phyloP scores from a whole-genome alignment of 73 alveolate genomes.

The Paramecium tetraurelia region DNA sequence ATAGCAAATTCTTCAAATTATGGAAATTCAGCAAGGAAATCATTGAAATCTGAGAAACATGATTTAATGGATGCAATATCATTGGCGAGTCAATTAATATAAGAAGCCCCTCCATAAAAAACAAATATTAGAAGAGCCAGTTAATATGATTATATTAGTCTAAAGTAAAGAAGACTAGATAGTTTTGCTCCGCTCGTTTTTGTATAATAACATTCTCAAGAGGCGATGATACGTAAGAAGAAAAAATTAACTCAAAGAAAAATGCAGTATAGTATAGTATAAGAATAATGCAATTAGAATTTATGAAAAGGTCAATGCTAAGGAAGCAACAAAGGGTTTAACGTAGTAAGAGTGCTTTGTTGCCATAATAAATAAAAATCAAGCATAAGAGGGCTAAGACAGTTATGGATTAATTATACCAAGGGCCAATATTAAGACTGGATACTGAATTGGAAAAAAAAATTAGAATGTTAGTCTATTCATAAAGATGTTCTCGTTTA shows the following conservation, averaged over 20 bases:
- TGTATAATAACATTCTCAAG: neutral
- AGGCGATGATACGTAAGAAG: neutral
- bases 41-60: neutral
- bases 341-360: neutral
- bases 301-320: neutral
- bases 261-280: conserved; percentile 14
- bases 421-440: neutral
- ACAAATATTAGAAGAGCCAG: neutral
- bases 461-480: neutral
- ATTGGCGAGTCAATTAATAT: neutral
- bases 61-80: neutral
- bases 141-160: neutral
- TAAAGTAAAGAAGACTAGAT: neutral
- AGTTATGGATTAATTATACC: neutral
- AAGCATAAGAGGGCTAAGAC: neutral
- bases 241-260: neutral
- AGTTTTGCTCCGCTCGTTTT: neutral
- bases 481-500: neutral
- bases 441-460: neutral
- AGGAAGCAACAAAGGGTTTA: neutral
- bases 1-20: neutral
- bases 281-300: neutral
- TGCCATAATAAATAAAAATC: neutral
- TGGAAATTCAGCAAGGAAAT: neutral
- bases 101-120: neutral